Percentiles rank a stretch among this genome's conserved stretches.
These are phyloP conservation scores for Lentinula aciculospora DNA, from an alignment of 768 basidiomycete genomes.

Conservation along the genomic window DNA sequence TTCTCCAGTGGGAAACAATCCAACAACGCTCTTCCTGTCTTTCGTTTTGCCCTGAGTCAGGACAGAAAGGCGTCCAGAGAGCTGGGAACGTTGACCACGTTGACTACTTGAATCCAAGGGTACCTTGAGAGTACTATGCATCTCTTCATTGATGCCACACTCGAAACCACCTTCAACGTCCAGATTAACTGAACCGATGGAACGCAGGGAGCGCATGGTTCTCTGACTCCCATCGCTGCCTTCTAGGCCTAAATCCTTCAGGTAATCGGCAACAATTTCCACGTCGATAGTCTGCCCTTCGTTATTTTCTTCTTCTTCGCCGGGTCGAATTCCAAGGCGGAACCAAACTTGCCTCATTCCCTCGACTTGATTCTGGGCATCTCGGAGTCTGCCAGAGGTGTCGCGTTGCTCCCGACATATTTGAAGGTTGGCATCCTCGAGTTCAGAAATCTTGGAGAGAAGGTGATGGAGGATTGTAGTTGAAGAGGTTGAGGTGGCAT, in stretches of 20 bases:
- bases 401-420: slow-evolving; percentile 62
- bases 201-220: slow-evolving; percentile 30
- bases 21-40: slow-evolving; percentile 46
- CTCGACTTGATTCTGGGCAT: slow-evolving; percentile 68
- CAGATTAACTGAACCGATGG: not conserved
- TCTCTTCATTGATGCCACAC: not conserved
- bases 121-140: not conserved
- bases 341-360: slow-evolving; percentile 69
- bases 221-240: slow-evolving; percentile 5
- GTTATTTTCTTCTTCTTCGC: slow-evolving; percentile 32
- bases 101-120: not conserved
- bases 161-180: not conserved
- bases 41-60: not conserved
- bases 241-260: not conserved
- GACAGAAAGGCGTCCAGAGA: not conserved
- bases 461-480: slow-evolving; percentile 34
- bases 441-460: slow-evolving; percentile 66
- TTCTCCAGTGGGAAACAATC: slow-evolving; percentile 45
- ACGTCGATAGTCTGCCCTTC: slow-evolving; percentile 30
- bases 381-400: slow-evolving; percentile 56
- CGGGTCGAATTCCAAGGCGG: slow-evolving; percentile 40
- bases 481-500: not conserved
- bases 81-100: not conserved
- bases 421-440: slow-evolving; percentile 66
- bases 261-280: slow-evolving; percentile 24